Conservation (phyloP, 306 rosid species). For the Vigna reflexopilosa region DNA sequence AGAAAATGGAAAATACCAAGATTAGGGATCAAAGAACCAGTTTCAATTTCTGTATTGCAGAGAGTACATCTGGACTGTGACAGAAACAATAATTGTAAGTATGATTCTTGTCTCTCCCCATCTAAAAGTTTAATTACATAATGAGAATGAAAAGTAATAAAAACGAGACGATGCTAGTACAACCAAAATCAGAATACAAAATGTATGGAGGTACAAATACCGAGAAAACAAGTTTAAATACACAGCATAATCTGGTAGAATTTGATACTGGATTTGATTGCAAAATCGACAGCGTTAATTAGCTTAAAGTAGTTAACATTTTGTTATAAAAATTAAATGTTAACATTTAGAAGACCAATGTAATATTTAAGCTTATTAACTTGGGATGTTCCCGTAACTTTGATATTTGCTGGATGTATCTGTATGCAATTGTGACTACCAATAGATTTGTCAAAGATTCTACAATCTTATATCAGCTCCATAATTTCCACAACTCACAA, state of each 20-base stretch:
- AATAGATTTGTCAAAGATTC: too few species aligned
- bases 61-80: slow-evolving; percentile 90
- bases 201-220: slow-evolving; percentile 28
- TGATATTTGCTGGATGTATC: neutral
- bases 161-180: slow-evolving; percentile 45
- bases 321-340: slow-evolving; percentile 14
- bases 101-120: slow-evolving; percentile 53
- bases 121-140: slow-evolving; percentile 50
- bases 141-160: slow-evolving; percentile 34
- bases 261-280: neutral
- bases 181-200: slow-evolving; percentile 40
- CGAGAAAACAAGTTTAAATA: slow-evolving; percentile 23
- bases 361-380: neutral
- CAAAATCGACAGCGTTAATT: slow-evolving; percentile 9
- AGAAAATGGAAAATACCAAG: slow-evolving; percentile 62
- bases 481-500: too few species aligned
- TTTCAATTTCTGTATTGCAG: slow-evolving; percentile 83
- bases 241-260: slow-evolving; percentile 16
- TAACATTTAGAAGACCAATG: neutral
- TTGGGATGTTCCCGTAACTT: neutral
- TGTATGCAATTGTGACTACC: too few species aligned
- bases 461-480: too few species aligned
- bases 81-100: slow-evolving; percentile 61
- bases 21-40: slow-evolving; percentile 80
- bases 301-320: neutral